Conservation (phyloP, 2,329 filamentous ascomycete genomes). For the Nothophaeocryptopus gaeumannii region DNA sequence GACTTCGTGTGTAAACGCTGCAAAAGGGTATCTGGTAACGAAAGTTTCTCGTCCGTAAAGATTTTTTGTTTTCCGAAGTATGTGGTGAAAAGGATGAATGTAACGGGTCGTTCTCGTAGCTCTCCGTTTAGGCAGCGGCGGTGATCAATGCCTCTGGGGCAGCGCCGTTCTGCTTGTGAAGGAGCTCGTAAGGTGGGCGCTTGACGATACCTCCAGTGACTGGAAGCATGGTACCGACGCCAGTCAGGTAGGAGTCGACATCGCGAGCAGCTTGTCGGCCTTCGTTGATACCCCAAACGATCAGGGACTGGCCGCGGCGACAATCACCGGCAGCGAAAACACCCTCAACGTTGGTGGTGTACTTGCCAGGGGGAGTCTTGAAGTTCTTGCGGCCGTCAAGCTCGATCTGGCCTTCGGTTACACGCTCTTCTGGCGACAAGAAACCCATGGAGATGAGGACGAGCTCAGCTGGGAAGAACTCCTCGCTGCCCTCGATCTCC, state of each 20-base stretch:
- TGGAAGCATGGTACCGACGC: slow-evolving; percentile 70
- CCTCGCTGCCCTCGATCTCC: slow-evolving; percentile 86
- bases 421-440: slow-evolving; percentile 84
- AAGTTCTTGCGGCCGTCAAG: slow-evolving; percentile 92
- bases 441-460: slow-evolving; percentile 97
- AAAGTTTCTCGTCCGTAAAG: slow-evolving; percentile 15
- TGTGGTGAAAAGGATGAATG: slow-evolving; percentile 1
- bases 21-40: slow-evolving; percentile 30
- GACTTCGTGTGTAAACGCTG: slow-evolving; percentile 20
- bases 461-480: slow-evolving; percentile 94
- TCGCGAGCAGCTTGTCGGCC: slow-evolving; percentile 89
- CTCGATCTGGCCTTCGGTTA: slow-evolving; percentile 83
- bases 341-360: slow-evolving; percentile 81
- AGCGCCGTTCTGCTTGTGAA: slow-evolving; percentile 44
- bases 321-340: slow-evolving; percentile 95
- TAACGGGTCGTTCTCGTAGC: neutral
- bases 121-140: slow-evolving; percentile 24
- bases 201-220: slow-evolving; percentile 92
- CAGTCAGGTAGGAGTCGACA: slow-evolving; percentile 82
- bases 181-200: slow-evolving; percentile 69
- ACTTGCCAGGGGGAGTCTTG: slow-evolving; percentile 85
- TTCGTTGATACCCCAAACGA: slow-evolving; percentile 99
- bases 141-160: slow-evolving; percentile 37
- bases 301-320: slow-evolving; percentile 88
- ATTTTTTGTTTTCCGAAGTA: neutral